These are phyloP conservation scores for Fusarium nurragi DNA, from an alignment of 2,329 filamentous ascomycete genomes.

Conservation along the genomic window DNA sequence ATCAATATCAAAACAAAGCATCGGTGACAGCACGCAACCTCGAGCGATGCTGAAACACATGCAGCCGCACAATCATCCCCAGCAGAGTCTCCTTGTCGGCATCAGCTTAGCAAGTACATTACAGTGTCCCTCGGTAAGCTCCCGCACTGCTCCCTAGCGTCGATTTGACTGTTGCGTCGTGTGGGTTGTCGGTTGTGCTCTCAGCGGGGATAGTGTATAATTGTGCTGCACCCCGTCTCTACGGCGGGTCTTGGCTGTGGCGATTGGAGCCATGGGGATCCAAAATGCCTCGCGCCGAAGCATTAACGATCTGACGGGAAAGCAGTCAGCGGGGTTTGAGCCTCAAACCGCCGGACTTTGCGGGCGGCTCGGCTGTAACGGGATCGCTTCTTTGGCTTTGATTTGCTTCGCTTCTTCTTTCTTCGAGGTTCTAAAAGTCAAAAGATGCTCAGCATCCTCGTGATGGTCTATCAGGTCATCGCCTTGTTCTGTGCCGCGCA, in stretches of 20 bases:
- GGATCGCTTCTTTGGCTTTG: background rate
- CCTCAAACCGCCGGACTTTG: conserved; percentile 34
- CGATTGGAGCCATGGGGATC: conserved; percentile 23
- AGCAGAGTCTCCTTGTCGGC: background rate
- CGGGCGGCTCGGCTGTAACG: conserved; percentile 36
- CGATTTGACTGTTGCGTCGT: conserved; percentile 25
- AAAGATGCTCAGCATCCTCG: background rate
- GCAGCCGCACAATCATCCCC: background rate
- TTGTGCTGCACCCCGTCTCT: conserved; percentile 29
- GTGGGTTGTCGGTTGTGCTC: conserved; percentile 24
- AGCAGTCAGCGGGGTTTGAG: conserved; percentile 25
- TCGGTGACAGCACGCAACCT: conserved; percentile 1
- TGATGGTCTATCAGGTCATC: conserved; percentile 9
- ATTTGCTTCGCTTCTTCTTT: background rate
- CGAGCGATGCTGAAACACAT: conserved; percentile 29
- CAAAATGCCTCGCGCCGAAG: conserved; percentile 30
- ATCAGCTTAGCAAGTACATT: conserved; percentile 7
- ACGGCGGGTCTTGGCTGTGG: conserved; percentile 31
- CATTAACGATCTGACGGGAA: conserved; percentile 16
- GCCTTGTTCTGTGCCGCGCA: conserved; percentile 18
- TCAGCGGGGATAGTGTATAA: conserved; percentile 12
- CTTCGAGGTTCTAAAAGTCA: background rate
- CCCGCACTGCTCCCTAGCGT: conserved; percentile 35
- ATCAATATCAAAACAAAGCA: conserved; percentile 15
- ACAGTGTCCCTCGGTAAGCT: conserved; percentile 22